A percentile compares a stretch with the other conserved stretches of the same genome.
Conservation (phyloP, 164 flowering plant species). For the Brasenia schreberi region DNA sequence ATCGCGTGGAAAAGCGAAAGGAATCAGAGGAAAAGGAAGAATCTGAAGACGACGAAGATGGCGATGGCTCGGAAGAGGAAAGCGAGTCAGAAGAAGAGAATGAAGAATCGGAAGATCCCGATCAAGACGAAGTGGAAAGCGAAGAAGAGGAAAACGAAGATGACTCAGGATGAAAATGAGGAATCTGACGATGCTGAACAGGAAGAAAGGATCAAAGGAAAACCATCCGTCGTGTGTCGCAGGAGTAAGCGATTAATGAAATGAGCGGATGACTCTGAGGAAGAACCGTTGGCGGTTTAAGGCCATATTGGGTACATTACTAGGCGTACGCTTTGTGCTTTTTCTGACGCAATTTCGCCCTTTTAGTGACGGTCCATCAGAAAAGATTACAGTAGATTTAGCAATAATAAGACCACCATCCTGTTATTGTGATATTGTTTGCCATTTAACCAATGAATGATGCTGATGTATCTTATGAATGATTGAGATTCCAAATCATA, state of each 20-base stretch:
- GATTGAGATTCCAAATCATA: too few species aligned
- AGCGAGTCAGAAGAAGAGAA: not conserved
- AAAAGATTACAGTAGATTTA: too few species aligned
- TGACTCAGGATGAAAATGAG: not conserved
- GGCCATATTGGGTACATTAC: too few species aligned
- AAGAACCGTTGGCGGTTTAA: not conserved
- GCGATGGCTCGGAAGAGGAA: not conserved
- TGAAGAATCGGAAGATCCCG: not conserved
- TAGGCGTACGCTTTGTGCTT: too few species aligned
- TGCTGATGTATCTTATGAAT: too few species aligned
- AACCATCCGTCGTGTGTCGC: not conserved
- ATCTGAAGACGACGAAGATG: not conserved
- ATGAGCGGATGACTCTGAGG: not conserved
- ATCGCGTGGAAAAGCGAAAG: not conserved
- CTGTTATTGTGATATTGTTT: too few species aligned
- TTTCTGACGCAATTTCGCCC: too few species aligned
- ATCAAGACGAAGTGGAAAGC: not conserved
- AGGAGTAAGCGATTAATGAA: not conserved
- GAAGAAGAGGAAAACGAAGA: not conserved
- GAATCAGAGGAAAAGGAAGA: slow-evolving; percentile 3
- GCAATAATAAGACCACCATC: too few species aligned
- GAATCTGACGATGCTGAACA: not conserved
- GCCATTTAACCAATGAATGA: too few species aligned
- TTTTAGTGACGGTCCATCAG: too few species aligned
- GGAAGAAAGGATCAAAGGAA: not conserved